These are phyloP conservation scores for Astraeus odoratus DNA, from an alignment of 768 basidiomycete genomes.

Conservation along the genomic window DNA sequence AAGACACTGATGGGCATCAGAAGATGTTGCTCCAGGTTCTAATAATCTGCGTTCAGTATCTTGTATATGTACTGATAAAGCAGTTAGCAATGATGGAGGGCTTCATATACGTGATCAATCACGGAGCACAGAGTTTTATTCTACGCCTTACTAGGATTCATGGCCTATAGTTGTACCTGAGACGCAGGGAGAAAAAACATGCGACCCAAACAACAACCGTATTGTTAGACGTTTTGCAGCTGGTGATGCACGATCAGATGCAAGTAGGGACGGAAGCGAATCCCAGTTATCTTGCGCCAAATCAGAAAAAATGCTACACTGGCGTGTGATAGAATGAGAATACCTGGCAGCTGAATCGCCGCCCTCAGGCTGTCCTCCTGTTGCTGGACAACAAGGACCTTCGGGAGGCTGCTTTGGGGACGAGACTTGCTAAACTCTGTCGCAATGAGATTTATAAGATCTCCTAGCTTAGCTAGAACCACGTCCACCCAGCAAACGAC, in stretches of 20 bases:
- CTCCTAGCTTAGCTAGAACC: constrained; percentile 47
- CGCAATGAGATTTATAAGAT: constrained; percentile 27
- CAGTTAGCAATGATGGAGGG: constrained; percentile 9
- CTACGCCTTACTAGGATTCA: constrained; percentile 17
- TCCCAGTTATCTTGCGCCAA: constrained; percentile 44
- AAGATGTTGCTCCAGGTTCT: constrained; percentile 5
- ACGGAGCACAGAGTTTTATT: background rate
- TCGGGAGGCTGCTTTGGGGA: constrained; percentile 12
- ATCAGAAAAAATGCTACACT: constrained; percentile 11
- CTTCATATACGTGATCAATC: constrained; percentile 6
- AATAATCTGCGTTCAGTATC: constrained; percentile 13
- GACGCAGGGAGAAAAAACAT: constrained; percentile 43
- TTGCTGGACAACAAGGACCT: constrained; percentile 33
- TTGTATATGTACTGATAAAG: constrained; percentile 15
- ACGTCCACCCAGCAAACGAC: constrained; percentile 64
- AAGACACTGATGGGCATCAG: constrained; percentile 5
- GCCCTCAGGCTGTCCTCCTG: constrained; percentile 50
- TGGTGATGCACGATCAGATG: constrained; percentile 46
- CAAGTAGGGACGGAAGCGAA: constrained; percentile 37
- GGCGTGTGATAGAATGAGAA: background rate
- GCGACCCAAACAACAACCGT: constrained; percentile 48
- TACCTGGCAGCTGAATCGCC: constrained; percentile 65
- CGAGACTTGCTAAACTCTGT: constrained; percentile 13
- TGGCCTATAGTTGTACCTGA: constrained; percentile 5
- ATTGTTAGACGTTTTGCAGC: constrained; percentile 54